Evolutionary conservation across 352 stramenopile species (phyloP), one percentile per base, ranked within the genome.

Genomic region (Globisporangium rhizosaccharum): DNA sequence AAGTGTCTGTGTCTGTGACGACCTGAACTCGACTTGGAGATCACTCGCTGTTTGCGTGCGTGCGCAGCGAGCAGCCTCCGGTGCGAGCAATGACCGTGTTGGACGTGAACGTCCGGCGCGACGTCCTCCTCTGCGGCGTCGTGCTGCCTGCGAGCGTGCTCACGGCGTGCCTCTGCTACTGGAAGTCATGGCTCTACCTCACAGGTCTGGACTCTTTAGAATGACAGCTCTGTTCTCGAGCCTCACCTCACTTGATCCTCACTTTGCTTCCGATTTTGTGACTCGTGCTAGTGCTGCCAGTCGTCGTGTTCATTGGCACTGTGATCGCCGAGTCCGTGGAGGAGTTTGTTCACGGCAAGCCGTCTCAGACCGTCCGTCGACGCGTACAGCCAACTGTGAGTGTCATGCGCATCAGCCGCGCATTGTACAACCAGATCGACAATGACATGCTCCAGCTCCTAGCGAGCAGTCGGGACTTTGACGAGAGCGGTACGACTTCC

Each of bases 381-480:
- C 59, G 47, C 36, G 56, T 49, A 9, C 53, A 52, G 3, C n/a
- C 28, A 28, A n/a, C 41, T 4, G 46, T 58, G 20, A 68, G 65
- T 20, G 72, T 86, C 33, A 67, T 91, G 53, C 75, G 76, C 39
- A 75, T 91, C 62, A 89, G 79, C 30, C 79, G 79, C 30, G 63
- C 75, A 17, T 56, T 88, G 26, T 91, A 85, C 57, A 75, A 89
- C 52, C 79, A 84, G 52, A 53, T 92, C 46, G 82, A 92, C 57
- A 60, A 66, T 12, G 80, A 88, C 9, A 64, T 79, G 53, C 54
- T 92, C 25, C 72, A 81, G 60, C 58, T 90, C 23, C 72, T 92
- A 33, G 59, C 88, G 53, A 87, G 68, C 41, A 85, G 76, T 39
- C 78, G 80, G 36, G 82, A 92, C 66, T 92, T 92, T 46, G 73